Conservation (phyloP, 139 green algal genomes). For the Tetradesmus obliquus region DNA sequence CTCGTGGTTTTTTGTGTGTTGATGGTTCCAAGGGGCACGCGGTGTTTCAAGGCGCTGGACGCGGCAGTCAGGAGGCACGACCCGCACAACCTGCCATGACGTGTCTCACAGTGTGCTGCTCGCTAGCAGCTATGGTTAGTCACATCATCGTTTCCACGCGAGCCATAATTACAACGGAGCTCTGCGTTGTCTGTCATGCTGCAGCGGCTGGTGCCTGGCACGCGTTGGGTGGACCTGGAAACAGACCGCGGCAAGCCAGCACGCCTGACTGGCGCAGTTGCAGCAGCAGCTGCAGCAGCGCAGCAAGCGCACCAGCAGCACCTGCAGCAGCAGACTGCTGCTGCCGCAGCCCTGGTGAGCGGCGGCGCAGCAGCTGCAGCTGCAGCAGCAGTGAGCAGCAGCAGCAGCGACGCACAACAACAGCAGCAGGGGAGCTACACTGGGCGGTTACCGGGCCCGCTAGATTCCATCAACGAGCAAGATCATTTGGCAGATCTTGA, state of each 20-base stretch:
- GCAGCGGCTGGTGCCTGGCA: conserved; percentile 61
- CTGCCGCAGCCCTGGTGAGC: neutral
- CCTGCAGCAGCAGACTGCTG: conserved; percentile 1
- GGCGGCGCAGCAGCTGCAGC: neutral
- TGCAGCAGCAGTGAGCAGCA: neutral
- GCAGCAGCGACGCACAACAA: neutral
- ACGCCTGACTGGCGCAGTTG: conserved; percentile 2
- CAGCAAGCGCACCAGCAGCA: neutral
- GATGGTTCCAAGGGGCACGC: neutral
- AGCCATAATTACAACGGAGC: too few species aligned
- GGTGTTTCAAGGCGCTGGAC: conserved; percentile 41
- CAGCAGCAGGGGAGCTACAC: conserved; percentile 1
- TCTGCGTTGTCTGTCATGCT: neutral
- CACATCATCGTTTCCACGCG: too few species aligned
- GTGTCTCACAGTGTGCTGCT: too few species aligned
- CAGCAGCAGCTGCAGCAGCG: conserved; percentile 6
- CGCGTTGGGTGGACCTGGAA: conserved; percentile 86
- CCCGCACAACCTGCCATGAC: neutral
- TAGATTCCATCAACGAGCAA: conserved; percentile 33
- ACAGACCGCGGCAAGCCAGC: conserved; percentile 68
- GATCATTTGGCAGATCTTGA: conserved; percentile 36
- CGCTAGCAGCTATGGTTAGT: too few species aligned
- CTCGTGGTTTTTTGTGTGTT: too few species aligned
- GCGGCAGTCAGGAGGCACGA: conserved; percentile 28
- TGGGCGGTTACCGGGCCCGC: neutral